Evolutionary conservation across 2,329 filamentous ascomycete genomes (phyloP), one percentile per base, ranked within the genome.

Genomic region (Fusarium domesticum): DNA sequence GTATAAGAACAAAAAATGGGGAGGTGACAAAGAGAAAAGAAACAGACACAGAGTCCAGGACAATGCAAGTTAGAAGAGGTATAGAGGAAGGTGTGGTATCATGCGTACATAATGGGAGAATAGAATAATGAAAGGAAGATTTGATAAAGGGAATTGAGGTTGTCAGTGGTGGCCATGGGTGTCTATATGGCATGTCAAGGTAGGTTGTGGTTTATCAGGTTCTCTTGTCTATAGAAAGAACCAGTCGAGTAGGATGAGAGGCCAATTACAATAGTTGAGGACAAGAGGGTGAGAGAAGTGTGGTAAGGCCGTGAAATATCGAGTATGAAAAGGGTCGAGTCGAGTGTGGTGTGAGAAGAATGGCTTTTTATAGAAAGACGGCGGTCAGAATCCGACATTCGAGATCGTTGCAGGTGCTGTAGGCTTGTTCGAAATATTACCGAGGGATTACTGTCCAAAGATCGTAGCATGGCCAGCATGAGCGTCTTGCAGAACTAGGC

Each of bases 401-500:
- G n/a, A n/a, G n/a, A n/a, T n/a, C n/a, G n/a, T n/a, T n/a, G n/a
- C n/a, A n/a, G n/a, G n/a, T n/a, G n/a, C n/a, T n/a, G n/a, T n/a
- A n/a, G n/a, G n/a, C n/a, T n/a, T n/a, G n/a, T n/a, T n/a, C n/a
- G n/a, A n/a, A n/a, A n/a, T n/a, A n/a, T n/a, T n/a, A n/a, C n/a
- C n/a, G n/a, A n/a, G n/a, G n/a, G n/a, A 39, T 59, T 47, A 67
- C 44, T 61, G 61, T 11, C 62, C 60, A 44, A 65, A 67, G 6
- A 60, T 59, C 18, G 50, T 48, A 23, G 59, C 58, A 45, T 69
- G 61, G 18, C 58, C 59, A 37, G 55, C 59, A 47, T 70, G 65
- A 20, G 68, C 68, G 35, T 68, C 68, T 52, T 60, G 61, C 10
- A 70, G 50, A 30, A 59, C 68, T 70, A 39, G 6, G 43, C 23